phyloP scores from a whole-genome alignment of 2,329 filamentous ascomycete species.

The Pseudomassariella vexata region DNA sequence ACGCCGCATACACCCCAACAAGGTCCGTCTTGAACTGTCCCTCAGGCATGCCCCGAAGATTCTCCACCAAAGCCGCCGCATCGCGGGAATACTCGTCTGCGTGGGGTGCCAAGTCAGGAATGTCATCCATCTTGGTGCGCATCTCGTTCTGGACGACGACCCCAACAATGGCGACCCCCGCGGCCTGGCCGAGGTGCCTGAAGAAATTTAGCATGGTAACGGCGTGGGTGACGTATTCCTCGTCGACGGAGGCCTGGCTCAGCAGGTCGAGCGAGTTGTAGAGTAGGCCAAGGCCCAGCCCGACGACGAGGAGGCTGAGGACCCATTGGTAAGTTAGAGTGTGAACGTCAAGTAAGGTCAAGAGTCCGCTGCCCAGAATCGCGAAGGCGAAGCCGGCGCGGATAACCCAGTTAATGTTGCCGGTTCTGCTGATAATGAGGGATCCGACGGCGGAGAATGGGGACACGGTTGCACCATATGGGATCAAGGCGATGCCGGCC shows the following conservation, averaged over 20 bases:
- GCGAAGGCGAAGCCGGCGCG: not conserved
- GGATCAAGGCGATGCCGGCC: not conserved
- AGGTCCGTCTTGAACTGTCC: slow-evolving; percentile 1
- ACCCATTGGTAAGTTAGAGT: not conserved
- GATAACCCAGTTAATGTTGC: slow-evolving; percentile 1
- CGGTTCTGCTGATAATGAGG: not conserved
- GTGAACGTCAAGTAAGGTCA: not conserved
- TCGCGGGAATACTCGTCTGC: slow-evolving; percentile 2
- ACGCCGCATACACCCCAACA: not conserved
- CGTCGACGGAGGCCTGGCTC: not conserved
- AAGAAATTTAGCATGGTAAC: slow-evolving; percentile 1
- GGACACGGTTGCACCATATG: slow-evolving; percentile 1
- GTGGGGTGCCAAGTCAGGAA: not conserved
- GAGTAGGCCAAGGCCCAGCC: not conserved
- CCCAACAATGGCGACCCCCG: slow-evolving; percentile 1
- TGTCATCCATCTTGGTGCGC: not conserved
- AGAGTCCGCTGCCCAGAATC: not conserved
- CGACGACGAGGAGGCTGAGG: not conserved
- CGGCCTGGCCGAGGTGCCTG: slow-evolving; percentile 1
- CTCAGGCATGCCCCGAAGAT: not conserved
- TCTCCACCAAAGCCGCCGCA: not conserved
- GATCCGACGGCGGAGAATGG: slow-evolving; percentile 1
- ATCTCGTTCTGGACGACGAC: slow-evolving; percentile 3
- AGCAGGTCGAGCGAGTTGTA: not conserved
- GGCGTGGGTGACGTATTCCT: not conserved